Evolutionary conservation across 1,284 basidiomycete genomes (phyloP).

Genomic region (Kalmanozyma brasiliensis): DNA sequence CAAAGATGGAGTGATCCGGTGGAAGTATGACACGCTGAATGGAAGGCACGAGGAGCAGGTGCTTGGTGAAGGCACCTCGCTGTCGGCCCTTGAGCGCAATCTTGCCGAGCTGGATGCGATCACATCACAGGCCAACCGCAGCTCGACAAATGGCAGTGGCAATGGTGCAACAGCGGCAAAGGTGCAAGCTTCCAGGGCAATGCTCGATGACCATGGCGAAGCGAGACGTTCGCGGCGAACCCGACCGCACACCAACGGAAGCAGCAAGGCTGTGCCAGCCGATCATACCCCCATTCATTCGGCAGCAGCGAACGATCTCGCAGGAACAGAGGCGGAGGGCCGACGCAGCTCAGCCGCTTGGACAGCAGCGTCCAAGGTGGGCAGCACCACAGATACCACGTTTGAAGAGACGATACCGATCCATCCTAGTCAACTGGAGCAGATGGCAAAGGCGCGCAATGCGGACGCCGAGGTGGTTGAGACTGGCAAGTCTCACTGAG

Average conservation of each 20-base stretch:
- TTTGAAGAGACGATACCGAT: conserved; percentile 43
- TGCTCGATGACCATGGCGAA: conserved; percentile 1
- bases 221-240: conserved; percentile 1
- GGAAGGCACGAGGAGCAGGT: conserved; percentile 51
- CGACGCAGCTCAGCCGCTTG: conserved; percentile 13
- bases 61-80: conserved; percentile 52
- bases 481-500: not conserved
- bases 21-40: conserved; percentile 53
- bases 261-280: not conserved
- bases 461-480: conserved; percentile 25
- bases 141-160: not conserved
- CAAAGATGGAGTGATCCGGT: conserved; percentile 49
- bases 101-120: conserved; percentile 50
- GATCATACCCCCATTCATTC: not conserved
- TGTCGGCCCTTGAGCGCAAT: conserved; percentile 48
- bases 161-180: conserved; percentile 6
- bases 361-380: conserved; percentile 15
- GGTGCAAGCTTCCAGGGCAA: conserved; percentile 8
- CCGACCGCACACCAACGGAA: conserved; percentile 3
- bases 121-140: not conserved
- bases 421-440: conserved; percentile 29
- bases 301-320: not conserved
- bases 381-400: conserved; percentile 14
- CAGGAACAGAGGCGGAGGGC: conserved; percentile 14
- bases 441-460: conserved; percentile 22